These are phyloP conservation scores for Dentipellis fragilis DNA, from an alignment of 768 basidiomycete species.

Conservation along the genomic window DNA sequence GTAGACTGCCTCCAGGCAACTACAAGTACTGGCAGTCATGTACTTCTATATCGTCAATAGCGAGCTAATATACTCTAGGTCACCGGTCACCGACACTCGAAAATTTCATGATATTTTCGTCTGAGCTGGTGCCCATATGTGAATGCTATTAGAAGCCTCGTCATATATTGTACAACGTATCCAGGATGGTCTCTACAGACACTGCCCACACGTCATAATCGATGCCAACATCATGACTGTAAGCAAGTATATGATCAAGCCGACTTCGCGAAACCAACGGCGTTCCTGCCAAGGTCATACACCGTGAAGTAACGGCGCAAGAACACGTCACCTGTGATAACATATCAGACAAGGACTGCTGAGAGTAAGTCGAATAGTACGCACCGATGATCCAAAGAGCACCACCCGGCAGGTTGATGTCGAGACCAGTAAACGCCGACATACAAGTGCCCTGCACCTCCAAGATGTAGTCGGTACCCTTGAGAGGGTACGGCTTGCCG, in stretches of 20 bases:
- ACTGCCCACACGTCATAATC: not conserved
- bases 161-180: not conserved
- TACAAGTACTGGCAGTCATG: too few species aligned
- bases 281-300: constrained; percentile 69
- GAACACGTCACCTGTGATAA: constrained; percentile 66
- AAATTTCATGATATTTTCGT: too few species aligned
- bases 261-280: constrained; percentile 73
- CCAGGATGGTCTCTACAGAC: not conserved
- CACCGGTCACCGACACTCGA: too few species aligned
- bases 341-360: not conserved
- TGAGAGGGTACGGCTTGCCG: constrained; percentile 70
- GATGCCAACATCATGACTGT: not conserved
- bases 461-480: constrained; percentile 82
- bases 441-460: constrained; percentile 90
- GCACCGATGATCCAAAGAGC: constrained; percentile 86
- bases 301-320: constrained; percentile 88
- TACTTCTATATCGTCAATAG: too few species aligned
- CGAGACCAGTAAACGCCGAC: constrained; percentile 85
- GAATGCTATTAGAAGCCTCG: not conserved
- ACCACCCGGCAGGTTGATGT: constrained; percentile 74
- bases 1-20: too few species aligned
- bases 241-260: constrained; percentile 14
- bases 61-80: too few species aligned
- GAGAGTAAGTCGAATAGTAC: constrained; percentile 9
- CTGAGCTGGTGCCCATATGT: too few species aligned